phyloP scores from a whole-genome alignment of 2,329 filamentous ascomycete genomes.

The Trichoderma afroharzianum region DNA sequence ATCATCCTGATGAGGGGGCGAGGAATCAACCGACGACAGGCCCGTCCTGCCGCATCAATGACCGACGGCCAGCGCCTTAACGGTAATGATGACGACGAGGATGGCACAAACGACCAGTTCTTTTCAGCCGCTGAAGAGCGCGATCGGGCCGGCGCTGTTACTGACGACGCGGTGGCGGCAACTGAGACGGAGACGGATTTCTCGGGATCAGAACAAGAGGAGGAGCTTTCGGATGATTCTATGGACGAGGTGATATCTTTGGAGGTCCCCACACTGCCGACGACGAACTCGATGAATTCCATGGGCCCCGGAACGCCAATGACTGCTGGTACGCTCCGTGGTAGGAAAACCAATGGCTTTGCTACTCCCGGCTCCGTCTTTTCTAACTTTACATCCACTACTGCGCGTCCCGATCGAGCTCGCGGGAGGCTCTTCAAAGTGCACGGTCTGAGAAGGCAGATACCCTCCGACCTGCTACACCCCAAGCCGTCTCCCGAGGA shows the following conservation, averaged over 20 bases:
- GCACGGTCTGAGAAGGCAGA: slow-evolving; percentile 66
- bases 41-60: slow-evolving; percentile 45
- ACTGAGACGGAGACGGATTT: slow-evolving; percentile 63
- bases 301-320: slow-evolving; percentile 76
- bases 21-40: slow-evolving; percentile 49
- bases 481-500: slow-evolving; percentile 74
- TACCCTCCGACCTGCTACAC: slow-evolving; percentile 76
- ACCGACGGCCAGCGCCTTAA: slow-evolving; percentile 44
- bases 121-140: slow-evolving; percentile 87
- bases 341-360: slow-evolving; percentile 64
- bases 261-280: slow-evolving; percentile 70
- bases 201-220: slow-evolving; percentile 63
- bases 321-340: slow-evolving; percentile 58
- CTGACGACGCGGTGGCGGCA: slow-evolving; percentile 55
- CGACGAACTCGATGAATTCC: slow-evolving; percentile 69
- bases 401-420: slow-evolving; percentile 67
- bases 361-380: slow-evolving; percentile 84
- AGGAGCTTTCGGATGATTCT: slow-evolving; percentile 80
- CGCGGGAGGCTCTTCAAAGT: slow-evolving; percentile 80
- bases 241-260: slow-evolving; percentile 92
- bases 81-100: slow-evolving; percentile 60
- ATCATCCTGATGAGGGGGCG: slow-evolving; percentile 73
- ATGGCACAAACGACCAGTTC: slow-evolving; percentile 86
- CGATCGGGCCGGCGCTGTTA: slow-evolving; percentile 53
- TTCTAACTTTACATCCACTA: slow-evolving; percentile 82